Conservation (phyloP, 768 basidiomycete species). For the Tylopilus subfusipes region DNA sequence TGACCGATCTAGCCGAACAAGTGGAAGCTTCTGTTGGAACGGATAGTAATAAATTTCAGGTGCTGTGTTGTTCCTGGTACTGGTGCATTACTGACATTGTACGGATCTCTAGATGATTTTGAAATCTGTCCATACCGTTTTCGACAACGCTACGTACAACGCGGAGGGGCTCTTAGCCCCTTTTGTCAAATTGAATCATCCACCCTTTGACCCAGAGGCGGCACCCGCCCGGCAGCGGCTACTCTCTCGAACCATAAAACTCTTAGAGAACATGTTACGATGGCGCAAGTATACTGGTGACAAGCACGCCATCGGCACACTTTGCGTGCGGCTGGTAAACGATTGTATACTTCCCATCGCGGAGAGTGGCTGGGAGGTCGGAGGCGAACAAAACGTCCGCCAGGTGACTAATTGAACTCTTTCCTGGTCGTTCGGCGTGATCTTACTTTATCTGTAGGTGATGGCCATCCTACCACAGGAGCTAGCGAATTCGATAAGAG, state of each 20-base stretch:
- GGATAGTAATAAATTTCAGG: constrained; percentile 63
- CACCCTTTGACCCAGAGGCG: constrained; percentile 72
- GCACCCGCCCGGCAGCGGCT: constrained; percentile 70
- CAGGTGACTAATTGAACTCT: constrained; percentile 44
- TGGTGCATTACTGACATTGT: constrained; percentile 9
- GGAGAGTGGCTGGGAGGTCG: constrained; percentile 81
- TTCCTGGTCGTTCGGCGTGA: neutral
- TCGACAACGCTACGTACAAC: constrained; percentile 54
- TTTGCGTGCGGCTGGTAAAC: constrained; percentile 55
- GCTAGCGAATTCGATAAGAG: constrained; percentile 22
- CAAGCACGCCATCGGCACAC: constrained; percentile 49
- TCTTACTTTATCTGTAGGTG: constrained; percentile 20
- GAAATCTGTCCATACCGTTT: constrained; percentile 49
- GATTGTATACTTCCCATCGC: constrained; percentile 63
- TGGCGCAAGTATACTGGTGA: constrained; percentile 77
- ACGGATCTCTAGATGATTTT: constrained; percentile 46
- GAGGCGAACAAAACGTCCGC: constrained; percentile 61
- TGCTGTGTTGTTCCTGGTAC: constrained; percentile 22
- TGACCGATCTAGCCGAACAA: constrained; percentile 77
- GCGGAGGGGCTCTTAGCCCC: constrained; percentile 48
- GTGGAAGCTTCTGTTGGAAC: constrained; percentile 70
- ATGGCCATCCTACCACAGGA: constrained; percentile 22
- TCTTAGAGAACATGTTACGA: constrained; percentile 66
- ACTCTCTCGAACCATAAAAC: constrained; percentile 62
- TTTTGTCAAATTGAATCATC: constrained; percentile 40